Evolutionary conservation across 2,329 filamentous ascomycete genomes (phyloP).

Genomic region (Fusarium verrucosum): DNA sequence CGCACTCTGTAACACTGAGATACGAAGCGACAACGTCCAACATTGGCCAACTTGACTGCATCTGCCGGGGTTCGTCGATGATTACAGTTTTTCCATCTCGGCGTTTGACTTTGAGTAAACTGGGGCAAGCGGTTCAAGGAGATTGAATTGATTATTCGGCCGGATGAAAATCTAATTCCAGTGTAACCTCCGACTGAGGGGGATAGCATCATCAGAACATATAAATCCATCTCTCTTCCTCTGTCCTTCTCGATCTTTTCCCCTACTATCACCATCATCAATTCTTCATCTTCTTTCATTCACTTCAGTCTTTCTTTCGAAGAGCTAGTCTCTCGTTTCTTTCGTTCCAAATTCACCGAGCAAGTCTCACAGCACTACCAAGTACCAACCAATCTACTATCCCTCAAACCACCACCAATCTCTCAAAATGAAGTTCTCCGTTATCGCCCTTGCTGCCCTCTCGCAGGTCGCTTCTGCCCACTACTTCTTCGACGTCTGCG

Average conservation of each 20-base stretch:
- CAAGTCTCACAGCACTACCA: constrained; percentile 27
- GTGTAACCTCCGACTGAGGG: background rate
- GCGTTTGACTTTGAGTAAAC: constrained; percentile 1
- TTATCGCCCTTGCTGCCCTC: constrained; percentile 17
- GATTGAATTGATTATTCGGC: background rate
- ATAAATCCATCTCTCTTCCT: constrained; percentile 14
- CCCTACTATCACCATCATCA: constrained; percentile 12
- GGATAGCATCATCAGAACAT: constrained; percentile 8
- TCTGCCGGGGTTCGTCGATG: too few relatives aligned
- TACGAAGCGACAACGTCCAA: background rate
- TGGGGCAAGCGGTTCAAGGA: background rate
- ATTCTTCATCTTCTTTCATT: constrained; percentile 31
- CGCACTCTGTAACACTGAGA: constrained; percentile 20
- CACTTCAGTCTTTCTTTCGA: constrained; percentile 31
- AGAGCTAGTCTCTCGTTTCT: constrained; percentile 31
- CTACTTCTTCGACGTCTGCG: constrained; percentile 18
- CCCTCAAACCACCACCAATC: constrained; percentile 3
- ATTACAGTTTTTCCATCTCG: constrained; percentile 4
- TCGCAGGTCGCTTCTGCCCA: constrained; percentile 23
- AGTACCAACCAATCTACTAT: constrained; percentile 12
- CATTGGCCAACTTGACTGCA: background rate
- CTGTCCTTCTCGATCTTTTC: background rate
- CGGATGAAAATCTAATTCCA: constrained; percentile 7
- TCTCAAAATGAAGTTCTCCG: constrained; percentile 26
- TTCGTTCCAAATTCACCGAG: constrained; percentile 27